Base-by-base conservation (phyloP, 192 early-diverging fungal species). In the Backusella macrospora region DNA sequence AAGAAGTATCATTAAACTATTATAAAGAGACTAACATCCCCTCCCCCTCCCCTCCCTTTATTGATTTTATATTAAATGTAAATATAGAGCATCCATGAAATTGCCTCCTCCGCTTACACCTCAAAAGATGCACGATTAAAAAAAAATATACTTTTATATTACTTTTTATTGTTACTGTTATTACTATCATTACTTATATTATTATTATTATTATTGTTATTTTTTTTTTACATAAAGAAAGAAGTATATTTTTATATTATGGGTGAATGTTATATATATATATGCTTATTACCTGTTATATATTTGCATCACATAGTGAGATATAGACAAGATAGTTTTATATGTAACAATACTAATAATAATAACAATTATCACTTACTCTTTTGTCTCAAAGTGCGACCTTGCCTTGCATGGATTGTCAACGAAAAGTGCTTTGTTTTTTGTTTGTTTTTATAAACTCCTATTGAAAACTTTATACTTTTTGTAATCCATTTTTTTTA, bases 111-210 rank as follows among this genome's bases (percentile, higher is more conserved):
- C 52, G 13, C 52, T 59, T 59, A 59, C 52, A 59, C 52, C 52
- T 26, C 52, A 66, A 26, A 77, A 64, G 46, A 43, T 77, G 38
- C 76, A 77, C 70, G 46, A 77, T 39, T 42, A 64, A 64, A 26
- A 71, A 73, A 59, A 9, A 26, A 49, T 18, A 15, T 18, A 49
- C 47, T 2, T 23, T 26, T 2, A 34, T 34, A 34, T 34, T 34
- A 34, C 29, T 34, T 34, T 34, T 34, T 34, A 34, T 34, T 34
- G 29, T 34, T 34, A 34, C 29, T 34, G 29, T 34, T 34, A 34
- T 34, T 34, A 34, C 29, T 34, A 34, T 34, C 2, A 34, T 34
- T 34, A 34, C 29, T 34, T 34, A 34, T 34, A n/a, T 55, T 15
- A 2, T 9, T 55, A 55, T 15, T 55, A 23, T 55, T 55, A 55